phyloP scores from a whole-genome alignment of 352 stramenopile species.

The Ophiocytium majus region DNA sequence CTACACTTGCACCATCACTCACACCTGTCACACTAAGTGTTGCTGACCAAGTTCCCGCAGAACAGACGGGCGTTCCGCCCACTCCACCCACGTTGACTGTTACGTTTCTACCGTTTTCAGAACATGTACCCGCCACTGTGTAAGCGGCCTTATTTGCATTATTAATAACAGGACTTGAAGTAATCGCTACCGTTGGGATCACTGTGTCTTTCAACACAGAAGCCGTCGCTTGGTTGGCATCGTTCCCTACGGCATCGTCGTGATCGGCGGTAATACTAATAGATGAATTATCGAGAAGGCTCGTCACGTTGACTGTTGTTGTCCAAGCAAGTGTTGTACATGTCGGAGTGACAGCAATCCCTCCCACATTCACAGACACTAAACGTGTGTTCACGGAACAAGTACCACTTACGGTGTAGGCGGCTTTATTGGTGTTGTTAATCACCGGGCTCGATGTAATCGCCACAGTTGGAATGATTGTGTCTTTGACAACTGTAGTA shows the following conservation, averaged over 20 bases:
- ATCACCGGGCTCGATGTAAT: background rate
- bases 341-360: background rate
- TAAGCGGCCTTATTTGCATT: constrained; percentile 14
- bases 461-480: background rate
- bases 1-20: background rate
- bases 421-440: background rate
- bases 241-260: background rate
- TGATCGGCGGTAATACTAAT: background rate
- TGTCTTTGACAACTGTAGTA: background rate
- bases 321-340: background rate
- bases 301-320: background rate
- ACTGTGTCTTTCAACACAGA: background rate
- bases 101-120: constrained; percentile 6
- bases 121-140: background rate
- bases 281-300: background rate
- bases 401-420: constrained; percentile 4
- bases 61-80: background rate
- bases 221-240: background rate
- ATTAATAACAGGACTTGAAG: background rate
- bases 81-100: background rate
- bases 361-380: background rate
- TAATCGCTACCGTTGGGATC: background rate
- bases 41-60: background rate
- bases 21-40: background rate
- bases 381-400: background rate